Evolutionary conservation across 2,329 filamentous ascomycete genomes (phyloP), one percentile per base, ranked within the genome.

Genomic region (Scleromitrula shiraiana): DNA sequence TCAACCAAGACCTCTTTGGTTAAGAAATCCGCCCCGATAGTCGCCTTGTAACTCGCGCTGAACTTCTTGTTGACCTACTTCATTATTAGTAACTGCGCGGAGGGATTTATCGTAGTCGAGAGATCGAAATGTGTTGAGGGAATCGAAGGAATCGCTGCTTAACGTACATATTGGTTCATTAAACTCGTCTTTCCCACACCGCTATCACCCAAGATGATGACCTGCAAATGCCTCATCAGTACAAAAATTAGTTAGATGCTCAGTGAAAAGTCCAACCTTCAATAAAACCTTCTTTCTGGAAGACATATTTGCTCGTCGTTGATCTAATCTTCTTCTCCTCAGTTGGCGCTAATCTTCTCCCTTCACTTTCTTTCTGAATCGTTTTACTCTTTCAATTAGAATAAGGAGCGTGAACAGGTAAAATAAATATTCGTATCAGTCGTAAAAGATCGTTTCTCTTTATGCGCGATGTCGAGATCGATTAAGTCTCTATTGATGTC

Each of bases 131-230:
- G n/a, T 23, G 8, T 7, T 29, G n/a, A n/a, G n/a, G n/a, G 15
- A 19, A 29, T 20, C n/a, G 26, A 20, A 7, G 15, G 15, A 26
- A 17, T 32, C n/a, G 39, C 19, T 39, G 37, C 54, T 49, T 40
- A 49, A 62, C 86, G 68, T 82, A 97, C 93, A 87, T 97, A 98
- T 97, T 98, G 93, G 74, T 98, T 98, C 93, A 98, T 98, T 80
- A 98, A 82, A 71, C 89, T 96, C 53, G 93, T 98, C 79, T 98
- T 98, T 68, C 93, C 93, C 54, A 98, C 93, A 72, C 93, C 93
- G 70, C 91, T 97, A 70, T 98, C 93, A 62, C 93, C 93, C 61
- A 98, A 83, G 71, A 98, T 97, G 65, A 98, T 98, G 65, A 98
- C 90, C 91, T 97, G 62, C 20, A 35, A 46, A 17, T 50, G 12